Conservation (phyloP, 495 filamentous ascomycete species). For the Chaetomium cochliodes region DNA sequence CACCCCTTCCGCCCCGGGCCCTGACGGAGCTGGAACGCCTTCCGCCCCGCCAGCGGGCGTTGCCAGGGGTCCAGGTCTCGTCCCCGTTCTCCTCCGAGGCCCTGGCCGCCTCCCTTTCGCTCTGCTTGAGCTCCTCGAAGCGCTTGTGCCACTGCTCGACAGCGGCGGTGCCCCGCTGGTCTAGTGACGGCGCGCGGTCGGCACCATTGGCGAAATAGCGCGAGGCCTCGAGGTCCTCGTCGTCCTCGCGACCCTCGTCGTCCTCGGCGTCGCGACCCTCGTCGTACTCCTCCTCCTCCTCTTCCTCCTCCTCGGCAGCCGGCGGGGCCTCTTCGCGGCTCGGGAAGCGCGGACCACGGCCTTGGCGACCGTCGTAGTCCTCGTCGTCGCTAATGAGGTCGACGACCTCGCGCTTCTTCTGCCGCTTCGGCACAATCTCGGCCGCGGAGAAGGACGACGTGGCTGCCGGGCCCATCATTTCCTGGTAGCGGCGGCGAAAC, state of each 20-base stretch:
- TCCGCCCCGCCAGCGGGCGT: slow-evolving; percentile 20
- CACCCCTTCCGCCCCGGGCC: slow-evolving; percentile 31
- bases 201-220: slow-evolving; percentile 19
- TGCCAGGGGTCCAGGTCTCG: neutral
- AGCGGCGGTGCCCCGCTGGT: slow-evolving; percentile 21
- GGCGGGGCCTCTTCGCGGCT: slow-evolving; percentile 44
- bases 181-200: neutral
- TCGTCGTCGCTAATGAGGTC: slow-evolving; percentile 66
- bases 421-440: slow-evolving; percentile 32
- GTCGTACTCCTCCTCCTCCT: slow-evolving; percentile 23
- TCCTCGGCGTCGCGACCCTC: slow-evolving; percentile 30
- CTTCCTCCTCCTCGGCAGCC: slow-evolving; percentile 31
- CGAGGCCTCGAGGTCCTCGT: slow-evolving; percentile 21
- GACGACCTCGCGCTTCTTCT: slow-evolving; percentile 65
- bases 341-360: slow-evolving; percentile 37
- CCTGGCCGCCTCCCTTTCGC: slow-evolving; percentile 13
- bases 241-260: slow-evolving; percentile 24
- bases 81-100: neutral
- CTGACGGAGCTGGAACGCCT: slow-evolving; percentile 19
- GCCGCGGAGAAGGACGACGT: neutral
- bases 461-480: slow-evolving; percentile 48
- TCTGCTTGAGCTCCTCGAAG: slow-evolving; percentile 8
- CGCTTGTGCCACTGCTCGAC: slow-evolving; percentile 25
- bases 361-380: slow-evolving; percentile 44
- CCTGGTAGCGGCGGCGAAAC: slow-evolving; percentile 56